Evolutionary conservation across 768 basidiomycete genomes (phyloP).

Genomic region (Trametes cingulata): DNA sequence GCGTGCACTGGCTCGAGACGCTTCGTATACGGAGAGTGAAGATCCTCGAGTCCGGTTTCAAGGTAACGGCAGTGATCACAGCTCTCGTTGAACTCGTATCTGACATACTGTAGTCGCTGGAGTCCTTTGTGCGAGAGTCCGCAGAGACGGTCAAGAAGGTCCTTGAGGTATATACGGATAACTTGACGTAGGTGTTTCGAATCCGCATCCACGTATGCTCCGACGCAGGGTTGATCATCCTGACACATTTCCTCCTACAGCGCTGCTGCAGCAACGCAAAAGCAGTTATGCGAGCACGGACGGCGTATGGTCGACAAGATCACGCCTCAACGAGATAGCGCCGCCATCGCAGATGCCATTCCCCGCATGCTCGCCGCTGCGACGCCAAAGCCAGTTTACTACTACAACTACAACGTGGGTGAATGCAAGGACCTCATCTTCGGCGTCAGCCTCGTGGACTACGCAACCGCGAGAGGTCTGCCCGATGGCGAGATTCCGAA

Average conservation of each 20-base stretch:
- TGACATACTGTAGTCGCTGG: constrained; percentile 63
- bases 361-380: constrained; percentile 63
- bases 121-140: constrained; percentile 75
- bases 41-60: constrained; percentile 79
- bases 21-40: constrained; percentile 80
- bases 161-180: constrained; percentile 76
- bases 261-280: constrained; percentile 75
- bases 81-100: neutral
- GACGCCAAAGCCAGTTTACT: constrained; percentile 71
- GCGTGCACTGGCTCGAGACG: constrained; percentile 91
- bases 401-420: constrained; percentile 79
- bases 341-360: constrained; percentile 54
- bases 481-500: constrained; percentile 71
- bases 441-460: constrained; percentile 85
- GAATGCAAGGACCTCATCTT: constrained; percentile 88
- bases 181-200: constrained; percentile 58
- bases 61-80: constrained; percentile 44
- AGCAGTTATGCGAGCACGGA: constrained; percentile 69
- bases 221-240: neutral
- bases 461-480: constrained; percentile 78
- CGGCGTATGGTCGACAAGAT: constrained; percentile 64
- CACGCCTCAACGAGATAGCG: constrained; percentile 68
- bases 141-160: constrained; percentile 61
- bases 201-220: no score
- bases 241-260: constrained; percentile 38